A percentile compares a stretch with the other conserved stretches of the same genome.
Evolutionary conservation across 1,284 basidiomycete genomes (phyloP).

Genomic region (Coniferiporia weirii): DNA sequence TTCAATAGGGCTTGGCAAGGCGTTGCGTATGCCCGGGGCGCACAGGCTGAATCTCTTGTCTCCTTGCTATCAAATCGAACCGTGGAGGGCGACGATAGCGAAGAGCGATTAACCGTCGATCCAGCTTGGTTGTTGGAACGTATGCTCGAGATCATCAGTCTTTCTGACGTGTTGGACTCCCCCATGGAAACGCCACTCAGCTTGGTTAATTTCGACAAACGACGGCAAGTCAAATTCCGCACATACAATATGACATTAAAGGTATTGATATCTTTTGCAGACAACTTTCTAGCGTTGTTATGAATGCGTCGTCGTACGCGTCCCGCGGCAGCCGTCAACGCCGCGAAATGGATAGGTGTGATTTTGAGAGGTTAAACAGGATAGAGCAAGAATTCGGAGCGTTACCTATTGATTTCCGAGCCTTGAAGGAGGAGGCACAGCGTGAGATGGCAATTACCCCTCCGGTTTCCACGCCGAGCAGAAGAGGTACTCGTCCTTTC

Average conservation of each 20-base stretch:
- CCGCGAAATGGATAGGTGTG: constrained; percentile 54
- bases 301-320: constrained; percentile 41
- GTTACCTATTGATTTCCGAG: constrained; percentile 60
- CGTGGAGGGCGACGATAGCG: constrained; percentile 38
- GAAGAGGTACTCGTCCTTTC: constrained; percentile 60
- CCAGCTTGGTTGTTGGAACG: constrained; percentile 78
- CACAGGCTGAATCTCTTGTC: constrained; percentile 53
- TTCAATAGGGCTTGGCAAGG: constrained; percentile 70
- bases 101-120: constrained; percentile 59
- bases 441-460: constrained; percentile 47
- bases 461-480: constrained; percentile 35
- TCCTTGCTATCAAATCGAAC: constrained; percentile 49
- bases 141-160: constrained; percentile 68
- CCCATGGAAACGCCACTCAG: constrained; percentile 35
- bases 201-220: constrained; percentile 75
- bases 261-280: constrained; percentile 32
- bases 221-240: constrained; percentile 45
- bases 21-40: constrained; percentile 53
- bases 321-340: constrained; percentile 40
- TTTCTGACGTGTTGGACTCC: constrained; percentile 65
- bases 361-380: constrained; percentile 67
- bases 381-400: constrained; percentile 61
- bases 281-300: constrained; percentile 59
- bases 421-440: constrained; percentile 66
- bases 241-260: neutral